Percentiles rank a stretch among this genome's conserved stretches.
phyloP scores from a whole-genome alignment of 2,329 filamentous ascomycete genomes.

The Aspergillus eucalypticola region DNA sequence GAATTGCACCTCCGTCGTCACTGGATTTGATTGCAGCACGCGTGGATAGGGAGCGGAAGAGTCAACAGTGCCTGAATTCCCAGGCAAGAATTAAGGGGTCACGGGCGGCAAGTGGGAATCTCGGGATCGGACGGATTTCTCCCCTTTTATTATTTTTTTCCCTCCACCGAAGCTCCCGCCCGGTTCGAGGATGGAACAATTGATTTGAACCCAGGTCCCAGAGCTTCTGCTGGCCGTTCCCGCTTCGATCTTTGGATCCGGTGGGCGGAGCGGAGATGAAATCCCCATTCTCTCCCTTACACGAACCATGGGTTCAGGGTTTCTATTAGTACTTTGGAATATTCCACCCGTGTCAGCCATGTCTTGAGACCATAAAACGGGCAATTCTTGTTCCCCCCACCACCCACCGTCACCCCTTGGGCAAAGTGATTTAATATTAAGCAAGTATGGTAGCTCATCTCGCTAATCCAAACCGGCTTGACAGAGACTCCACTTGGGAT shows the following conservation, averaged over 20 bases:
- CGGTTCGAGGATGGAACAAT: background rate
- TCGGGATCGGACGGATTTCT: background rate
- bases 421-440: constrained; percentile 5
- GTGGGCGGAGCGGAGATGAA: background rate
- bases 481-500: constrained; percentile 19
- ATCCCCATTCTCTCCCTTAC: background rate
- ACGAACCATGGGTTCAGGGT: constrained; percentile 3
- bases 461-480: constrained; percentile 11
- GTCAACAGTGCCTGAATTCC: background rate
- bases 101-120: background rate
- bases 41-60: too few species aligned
- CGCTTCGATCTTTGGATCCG: background rate
- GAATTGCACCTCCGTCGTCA: too few species aligned
- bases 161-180: background rate
- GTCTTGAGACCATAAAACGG: background rate
- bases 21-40: too few species aligned
- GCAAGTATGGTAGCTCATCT: constrained; percentile 7
- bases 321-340: background rate
- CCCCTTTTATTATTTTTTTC: too few species aligned
- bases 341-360: background rate
- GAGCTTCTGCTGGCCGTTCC: background rate
- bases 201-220: background rate
- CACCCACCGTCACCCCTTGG: constrained; percentile 5
- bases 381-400: background rate
- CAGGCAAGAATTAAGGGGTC: background rate